These are phyloP conservation scores for Dispira simplex DNA, from an alignment of 192 early-diverging fungal genomes.

Conservation along the genomic window DNA sequence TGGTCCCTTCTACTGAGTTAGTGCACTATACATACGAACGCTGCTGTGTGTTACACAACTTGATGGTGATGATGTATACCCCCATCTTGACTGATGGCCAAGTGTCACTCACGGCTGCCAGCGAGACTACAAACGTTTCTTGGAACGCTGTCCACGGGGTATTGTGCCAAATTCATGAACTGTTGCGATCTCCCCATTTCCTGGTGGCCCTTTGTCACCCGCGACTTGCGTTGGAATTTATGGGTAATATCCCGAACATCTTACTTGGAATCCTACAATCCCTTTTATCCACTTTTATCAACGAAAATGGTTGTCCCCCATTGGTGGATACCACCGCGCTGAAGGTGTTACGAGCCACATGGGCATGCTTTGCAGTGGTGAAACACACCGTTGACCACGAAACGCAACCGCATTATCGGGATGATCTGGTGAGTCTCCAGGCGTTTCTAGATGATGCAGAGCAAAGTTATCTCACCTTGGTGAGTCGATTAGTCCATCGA, in stretches of 20 bases:
- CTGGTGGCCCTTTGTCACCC: neutral
- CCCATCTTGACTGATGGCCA: neutral
- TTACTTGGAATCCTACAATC: neutral
- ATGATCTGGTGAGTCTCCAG: neutral
- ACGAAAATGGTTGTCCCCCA: neutral
- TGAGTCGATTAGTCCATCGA: neutral
- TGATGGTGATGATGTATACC: neutral
- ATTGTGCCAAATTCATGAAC: neutral
- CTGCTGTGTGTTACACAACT: neutral
- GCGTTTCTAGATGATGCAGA: neutral
- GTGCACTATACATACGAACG: neutral
- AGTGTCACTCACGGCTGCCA: too few relatives aligned
- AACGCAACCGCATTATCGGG: neutral
- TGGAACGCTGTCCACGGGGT: neutral
- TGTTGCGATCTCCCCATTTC: neutral
- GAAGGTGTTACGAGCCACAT: neutral
- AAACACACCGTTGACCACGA: neutral
- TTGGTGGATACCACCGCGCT: neutral
- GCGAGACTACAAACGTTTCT: too few relatives aligned
- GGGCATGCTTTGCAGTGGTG: neutral
- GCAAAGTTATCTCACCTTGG: neutral
- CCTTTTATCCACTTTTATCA: neutral
- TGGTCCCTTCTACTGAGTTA: neutral
- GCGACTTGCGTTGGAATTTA: slow-evolving; percentile 1
- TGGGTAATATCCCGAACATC: neutral